phyloP scores from a whole-genome alignment of 1,139 yeast species.

The Diutina pseudorugosa region DNA sequence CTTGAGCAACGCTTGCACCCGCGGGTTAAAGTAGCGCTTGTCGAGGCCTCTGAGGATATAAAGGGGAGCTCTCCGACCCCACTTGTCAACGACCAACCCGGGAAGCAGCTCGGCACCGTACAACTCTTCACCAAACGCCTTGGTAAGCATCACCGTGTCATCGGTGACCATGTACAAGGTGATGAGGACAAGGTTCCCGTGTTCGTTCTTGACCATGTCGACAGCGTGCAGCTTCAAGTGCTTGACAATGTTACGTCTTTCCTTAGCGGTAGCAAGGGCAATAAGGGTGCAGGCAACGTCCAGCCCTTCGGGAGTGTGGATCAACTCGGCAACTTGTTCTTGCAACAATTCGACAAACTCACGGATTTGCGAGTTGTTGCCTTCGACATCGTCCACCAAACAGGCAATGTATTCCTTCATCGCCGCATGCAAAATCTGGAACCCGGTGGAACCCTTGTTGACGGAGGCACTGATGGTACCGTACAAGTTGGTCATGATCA shows the following conservation, averaged over 20 bases:
- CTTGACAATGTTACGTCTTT: slow-evolving; percentile 69
- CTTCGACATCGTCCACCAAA: slow-evolving; percentile 36
- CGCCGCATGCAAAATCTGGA: slow-evolving; percentile 92
- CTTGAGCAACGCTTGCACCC: slow-evolving; percentile 45
- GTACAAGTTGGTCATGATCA: slow-evolving; percentile 62
- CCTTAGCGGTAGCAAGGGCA: slow-evolving; percentile 83
- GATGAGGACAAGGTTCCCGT: slow-evolving; percentile 73
- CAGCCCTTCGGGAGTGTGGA: slow-evolving; percentile 92
- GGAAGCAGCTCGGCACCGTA: slow-evolving; percentile 43
- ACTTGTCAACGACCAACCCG: slow-evolving; percentile 55
- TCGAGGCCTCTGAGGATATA: slow-evolving; percentile 72
- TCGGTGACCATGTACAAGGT: slow-evolving; percentile 80
- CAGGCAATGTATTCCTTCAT: slow-evolving; percentile 80
- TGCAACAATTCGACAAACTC: slow-evolving; percentile 74
- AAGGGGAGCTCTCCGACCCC: slow-evolving; percentile 80
- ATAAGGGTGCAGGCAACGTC: slow-evolving; percentile 77
- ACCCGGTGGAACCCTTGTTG: slow-evolving; percentile 92
- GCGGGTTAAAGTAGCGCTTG: slow-evolving; percentile 73
- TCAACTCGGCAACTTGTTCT: slow-evolving; percentile 89
- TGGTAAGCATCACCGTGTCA: slow-evolving; percentile 76
- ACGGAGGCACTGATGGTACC: slow-evolving; percentile 86
- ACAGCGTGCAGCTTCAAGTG: slow-evolving; percentile 62
- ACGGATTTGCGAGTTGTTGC: slow-evolving; percentile 49
- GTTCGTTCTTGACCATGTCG: slow-evolving; percentile 70
- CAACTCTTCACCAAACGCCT: slow-evolving; percentile 54